Conservation (phyloP, 257 asterid genomes). For the Salvia splendens region DNA sequence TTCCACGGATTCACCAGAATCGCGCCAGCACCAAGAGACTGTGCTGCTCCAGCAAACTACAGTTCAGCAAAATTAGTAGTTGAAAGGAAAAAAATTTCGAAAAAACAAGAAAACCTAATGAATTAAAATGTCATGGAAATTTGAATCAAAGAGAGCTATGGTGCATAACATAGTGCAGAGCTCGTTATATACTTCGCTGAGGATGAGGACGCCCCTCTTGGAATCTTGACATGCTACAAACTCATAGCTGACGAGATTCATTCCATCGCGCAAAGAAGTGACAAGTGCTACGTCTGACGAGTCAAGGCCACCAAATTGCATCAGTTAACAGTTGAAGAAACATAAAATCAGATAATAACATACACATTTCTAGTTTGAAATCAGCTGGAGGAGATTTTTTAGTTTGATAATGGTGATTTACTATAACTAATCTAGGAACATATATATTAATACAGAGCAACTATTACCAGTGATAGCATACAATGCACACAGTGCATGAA, state of each 20-base stretch:
- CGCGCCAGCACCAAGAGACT: conserved; percentile 95
- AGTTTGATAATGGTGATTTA: neutral
- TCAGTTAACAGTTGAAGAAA: conserved; percentile 5
- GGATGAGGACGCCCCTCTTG: conserved; percentile 90
- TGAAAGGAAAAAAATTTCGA: conserved; percentile 2
- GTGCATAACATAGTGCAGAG: too few relatives aligned
- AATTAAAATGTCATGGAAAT: conserved; percentile 7
- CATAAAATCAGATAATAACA: neutral
- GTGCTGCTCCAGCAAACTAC: conserved; percentile 97
- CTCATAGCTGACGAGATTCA: conserved; percentile 97
- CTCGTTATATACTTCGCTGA: conserved; percentile 71
- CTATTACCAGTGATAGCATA: conserved; percentile 84
- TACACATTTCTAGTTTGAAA: too few relatives aligned
- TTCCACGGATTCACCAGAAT: conserved; percentile 91
- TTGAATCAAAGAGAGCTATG: conserved; percentile 1
- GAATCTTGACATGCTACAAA: conserved; percentile 92
- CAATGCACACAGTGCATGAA: conserved; percentile 73
- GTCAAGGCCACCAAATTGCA: conserved; percentile 23
- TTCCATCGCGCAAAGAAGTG: conserved; percentile 91
- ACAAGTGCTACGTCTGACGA: conserved; percentile 76
- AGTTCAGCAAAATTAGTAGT: conserved; percentile 28
- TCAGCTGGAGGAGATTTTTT: neutral
- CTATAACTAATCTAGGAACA: conserved; percentile 17
- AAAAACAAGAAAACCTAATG: conserved; percentile 6
- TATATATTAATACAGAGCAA: neutral